Conservation (phyloP, 2,329 filamentous ascomycete genomes). For the Apiospora aurea region DNA sequence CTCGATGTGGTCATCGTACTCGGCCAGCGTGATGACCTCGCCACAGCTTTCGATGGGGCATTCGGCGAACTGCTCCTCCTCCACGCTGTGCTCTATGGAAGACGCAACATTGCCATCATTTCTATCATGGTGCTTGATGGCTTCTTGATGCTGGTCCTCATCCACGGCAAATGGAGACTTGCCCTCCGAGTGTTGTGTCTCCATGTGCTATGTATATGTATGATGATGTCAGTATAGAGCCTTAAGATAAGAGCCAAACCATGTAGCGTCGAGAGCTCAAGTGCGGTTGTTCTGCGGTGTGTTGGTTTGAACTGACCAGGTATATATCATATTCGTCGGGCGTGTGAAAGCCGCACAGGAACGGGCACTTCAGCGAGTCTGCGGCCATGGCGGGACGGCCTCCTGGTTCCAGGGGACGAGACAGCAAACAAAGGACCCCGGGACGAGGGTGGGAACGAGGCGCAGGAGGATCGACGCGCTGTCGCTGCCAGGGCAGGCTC, state of each 20-base stretch:
- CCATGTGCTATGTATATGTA: slow-evolving; percentile 40
- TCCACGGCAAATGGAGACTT: slow-evolving; percentile 36
- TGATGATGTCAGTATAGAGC: slow-evolving; percentile 11
- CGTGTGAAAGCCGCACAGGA: slow-evolving; percentile 45
- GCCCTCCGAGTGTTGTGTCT: slow-evolving; percentile 38
- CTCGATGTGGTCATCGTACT: slow-evolving; percentile 66
- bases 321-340: slow-evolving; percentile 46
- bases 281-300: neutral
- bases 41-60: slow-evolving; percentile 66
- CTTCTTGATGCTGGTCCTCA: slow-evolving; percentile 9
- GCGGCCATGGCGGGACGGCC: neutral
- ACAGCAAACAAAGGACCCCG: neutral
- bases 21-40: slow-evolving; percentile 59
- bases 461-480: neutral
- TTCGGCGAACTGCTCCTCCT: slow-evolving; percentile 52
- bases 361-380: slow-evolving; percentile 43
- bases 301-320: slow-evolving; percentile 39
- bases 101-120: neutral
- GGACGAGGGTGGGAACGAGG: neutral
- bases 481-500: slow-evolving; percentile 6
- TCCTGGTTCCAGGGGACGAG: neutral
- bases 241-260: too few relatives aligned
- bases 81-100: slow-evolving; percentile 32
- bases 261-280: neutral
- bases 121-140: neutral